phyloP scores from a whole-genome alignment of 1,284 basidiomycete genomes.

The Moesziomyces parantarcticus region DNA sequence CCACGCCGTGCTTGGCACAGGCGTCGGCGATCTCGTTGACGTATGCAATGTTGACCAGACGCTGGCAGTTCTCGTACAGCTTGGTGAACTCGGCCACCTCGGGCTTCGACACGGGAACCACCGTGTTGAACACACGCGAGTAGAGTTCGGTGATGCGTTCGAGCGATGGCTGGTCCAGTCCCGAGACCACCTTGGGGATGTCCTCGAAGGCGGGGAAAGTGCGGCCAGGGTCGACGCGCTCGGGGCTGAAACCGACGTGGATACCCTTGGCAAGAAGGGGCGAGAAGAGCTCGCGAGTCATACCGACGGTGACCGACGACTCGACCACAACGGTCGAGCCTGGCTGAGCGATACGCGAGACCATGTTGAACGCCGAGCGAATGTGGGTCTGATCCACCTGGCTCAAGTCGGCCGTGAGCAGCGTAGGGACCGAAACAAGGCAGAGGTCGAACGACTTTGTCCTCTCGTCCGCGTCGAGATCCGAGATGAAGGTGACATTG shows the following conservation, averaged over 20 bases:
- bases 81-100: conserved; percentile 42
- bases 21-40: conserved; percentile 48
- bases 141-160: conserved; percentile 29
- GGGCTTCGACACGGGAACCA: conserved; percentile 26
- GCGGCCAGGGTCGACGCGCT: conserved; percentile 38
- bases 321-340: conserved; percentile 41
- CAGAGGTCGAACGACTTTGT: conserved; percentile 32
- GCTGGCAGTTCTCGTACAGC: conserved; percentile 42
- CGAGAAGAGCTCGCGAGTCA: conserved; percentile 35
- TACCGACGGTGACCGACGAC: conserved; percentile 34
- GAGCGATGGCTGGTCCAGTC: conserved; percentile 22
- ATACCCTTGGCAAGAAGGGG: conserved; percentile 23
- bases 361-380: conserved; percentile 27
- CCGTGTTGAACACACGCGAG: conserved; percentile 28
- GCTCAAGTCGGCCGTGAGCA: conserved; percentile 25
- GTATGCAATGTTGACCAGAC: conserved; percentile 42
- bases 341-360: conserved; percentile 17
- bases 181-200: conserved; percentile 41
- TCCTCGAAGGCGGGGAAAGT: conserved; percentile 32
- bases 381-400: conserved; percentile 31
- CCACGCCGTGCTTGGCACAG: conserved; percentile 26
- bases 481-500: conserved; percentile 38
- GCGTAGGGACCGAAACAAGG: conserved; percentile 37
- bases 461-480: conserved; percentile 19
- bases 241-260: conserved; percentile 33